Base-by-base conservation (phyloP, 83 land plant genomes). In the Isoetes engelmannii region DNA sequence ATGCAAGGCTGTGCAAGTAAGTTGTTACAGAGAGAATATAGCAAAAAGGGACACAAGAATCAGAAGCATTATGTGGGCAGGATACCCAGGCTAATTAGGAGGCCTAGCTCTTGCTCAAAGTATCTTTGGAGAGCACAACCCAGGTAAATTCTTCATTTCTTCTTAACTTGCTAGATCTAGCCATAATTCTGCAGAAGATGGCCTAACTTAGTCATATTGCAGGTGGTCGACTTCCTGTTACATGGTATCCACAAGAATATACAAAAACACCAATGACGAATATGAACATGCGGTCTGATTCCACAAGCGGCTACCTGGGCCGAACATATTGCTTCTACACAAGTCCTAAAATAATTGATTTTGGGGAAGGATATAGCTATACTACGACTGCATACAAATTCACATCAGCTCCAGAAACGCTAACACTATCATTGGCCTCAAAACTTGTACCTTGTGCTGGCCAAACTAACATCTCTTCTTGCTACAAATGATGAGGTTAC, bases 31-130 rank as follows among this genome's bases (percentile, higher is more conserved):
- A n/a, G n/a, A n/a, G n/a, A n/a, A n/a, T n/a, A n/a, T n/a, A n/a
- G 92, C 92, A 15, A 86, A 88, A 51, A 4, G 73, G 3, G 67
- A 88, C 69, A 8, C 42, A 4, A 79, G 80, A 4, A 81, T 90
- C 7, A 83, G 83, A n/a, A 77, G 85, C 74, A 86, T 93, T 41
- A 43, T 90, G 61, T 93, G 98, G 98, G 86, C 82, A 57, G 98
- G 98, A n/a, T 93, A 90, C 73, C 98, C 98, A 44, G 98, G 97
- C 19, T 75, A 88, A 79, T 88, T 87, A 62, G 98, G 98, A 7
- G 97, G 88, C 37, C 47, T 63, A 63, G 98, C 97, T 17, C 72
- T 93, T 15, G 84, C 90, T 12, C 74, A 90, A 42, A 75, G 83
- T 55, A 70, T 93, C 12, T 93, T 86, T 70, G 98, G 92, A 17